phyloP scores from a whole-genome alignment of 441 rosid species.

The Syzygium syzygioides region DNA sequence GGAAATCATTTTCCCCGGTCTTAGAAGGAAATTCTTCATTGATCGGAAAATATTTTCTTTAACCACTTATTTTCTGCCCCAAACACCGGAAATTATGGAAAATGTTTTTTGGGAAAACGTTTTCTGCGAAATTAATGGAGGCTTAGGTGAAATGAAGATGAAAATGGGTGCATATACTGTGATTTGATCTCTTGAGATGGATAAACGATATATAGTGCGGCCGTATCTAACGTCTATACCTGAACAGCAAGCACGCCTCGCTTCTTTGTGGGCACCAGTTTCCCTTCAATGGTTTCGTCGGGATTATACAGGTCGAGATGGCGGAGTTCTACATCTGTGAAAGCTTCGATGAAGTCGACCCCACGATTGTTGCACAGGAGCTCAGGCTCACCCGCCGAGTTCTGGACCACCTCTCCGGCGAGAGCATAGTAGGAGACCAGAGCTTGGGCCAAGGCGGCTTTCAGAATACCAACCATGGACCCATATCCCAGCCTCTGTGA shows the following conservation, averaged over 20 bases:
- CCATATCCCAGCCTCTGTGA: conserved; percentile 7
- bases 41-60: too few species aligned
- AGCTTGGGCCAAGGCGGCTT: conserved; percentile 50
- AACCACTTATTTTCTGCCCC: too few species aligned
- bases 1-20: too few species aligned
- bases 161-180: neutral
- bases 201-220: neutral
- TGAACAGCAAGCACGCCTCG: conserved; percentile 68
- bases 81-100: too few species aligned
- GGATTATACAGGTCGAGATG: conserved; percentile 60
- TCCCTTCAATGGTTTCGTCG: conserved; percentile 50
- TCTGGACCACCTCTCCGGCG: conserved; percentile 54
- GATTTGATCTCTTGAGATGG: neutral
- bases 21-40: too few species aligned
- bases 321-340: conserved; percentile 43
- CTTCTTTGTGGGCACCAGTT: conserved; percentile 55
- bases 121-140: neutral
- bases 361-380: conserved; percentile 75
- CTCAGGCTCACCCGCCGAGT: conserved; percentile 65
- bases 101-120: too few species aligned
- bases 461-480: conserved; percentile 31
- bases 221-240: conserved; percentile 23
- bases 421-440: conserved; percentile 62
- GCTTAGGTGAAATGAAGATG: neutral
- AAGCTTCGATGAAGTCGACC: conserved; percentile 56